Evolutionary conservation across 73 alveolate genomes (phyloP).

Genomic region (Tetrahymena malaccensis): DNA sequence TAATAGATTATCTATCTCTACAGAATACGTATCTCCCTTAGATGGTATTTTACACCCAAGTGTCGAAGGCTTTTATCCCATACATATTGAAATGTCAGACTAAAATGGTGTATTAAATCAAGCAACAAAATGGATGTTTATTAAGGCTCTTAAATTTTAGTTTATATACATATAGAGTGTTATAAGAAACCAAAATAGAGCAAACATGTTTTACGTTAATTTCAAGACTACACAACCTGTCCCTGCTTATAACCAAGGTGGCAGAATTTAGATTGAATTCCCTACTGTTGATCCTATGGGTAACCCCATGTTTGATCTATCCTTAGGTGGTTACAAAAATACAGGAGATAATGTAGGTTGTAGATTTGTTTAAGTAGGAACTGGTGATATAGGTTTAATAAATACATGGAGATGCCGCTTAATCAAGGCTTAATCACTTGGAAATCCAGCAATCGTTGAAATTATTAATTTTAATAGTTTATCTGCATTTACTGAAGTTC

Average conservation of each 20-base stretch:
- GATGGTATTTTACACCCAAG: neutral
- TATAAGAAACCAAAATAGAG: neutral
- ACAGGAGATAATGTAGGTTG: neutral
- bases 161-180: neutral
- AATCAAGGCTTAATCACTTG: neutral
- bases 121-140: neutral
- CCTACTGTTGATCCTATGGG: neutral
- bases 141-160: neutral
- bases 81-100: neutral
- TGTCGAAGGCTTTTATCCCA: neutral
- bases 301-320: neutral
- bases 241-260: neutral
- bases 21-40: neutral
- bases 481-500: neutral
- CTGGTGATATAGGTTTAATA: neutral
- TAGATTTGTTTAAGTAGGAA: neutral
- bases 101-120: neutral
- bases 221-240: neutral
- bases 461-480: neutral
- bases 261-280: neutral
- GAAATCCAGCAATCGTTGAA: neutral
- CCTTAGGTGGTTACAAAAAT: neutral
- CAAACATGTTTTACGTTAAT: neutral
- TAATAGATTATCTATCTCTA: neutral
- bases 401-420: neutral